Conservation (phyloP, 768 basidiomycete species). For the Pisolithus microcarpus region DNA sequence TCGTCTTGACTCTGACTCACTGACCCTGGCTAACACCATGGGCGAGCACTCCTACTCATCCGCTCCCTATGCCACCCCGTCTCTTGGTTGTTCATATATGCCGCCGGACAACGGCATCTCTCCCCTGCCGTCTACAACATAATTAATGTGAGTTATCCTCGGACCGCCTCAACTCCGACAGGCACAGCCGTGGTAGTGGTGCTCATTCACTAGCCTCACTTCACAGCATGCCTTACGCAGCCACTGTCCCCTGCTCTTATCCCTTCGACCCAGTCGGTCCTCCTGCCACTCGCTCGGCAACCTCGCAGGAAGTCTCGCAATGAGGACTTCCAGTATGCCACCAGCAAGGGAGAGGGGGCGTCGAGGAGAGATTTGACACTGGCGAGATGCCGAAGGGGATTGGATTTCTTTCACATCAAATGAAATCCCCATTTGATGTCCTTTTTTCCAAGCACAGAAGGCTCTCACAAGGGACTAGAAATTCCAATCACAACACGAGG, state of each 20-base stretch:
- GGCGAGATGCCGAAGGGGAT: constrained; percentile 14
- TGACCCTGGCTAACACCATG: constrained; percentile 50
- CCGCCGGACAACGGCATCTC: constrained; percentile 49
- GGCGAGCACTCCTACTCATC: constrained; percentile 55
- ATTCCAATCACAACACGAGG: constrained; percentile 28
- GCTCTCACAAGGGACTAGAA: constrained; percentile 24
- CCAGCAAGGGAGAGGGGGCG: constrained; percentile 5
- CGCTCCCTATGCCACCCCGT: constrained; percentile 45
- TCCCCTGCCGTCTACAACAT: constrained; percentile 66
- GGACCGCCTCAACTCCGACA: constrained; percentile 58
- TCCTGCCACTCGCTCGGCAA: constrained; percentile 44
- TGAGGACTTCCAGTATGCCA: no score
- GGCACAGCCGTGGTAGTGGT: constrained; percentile 65
- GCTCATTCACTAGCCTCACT: constrained; percentile 45
- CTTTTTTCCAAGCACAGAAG: constrained; percentile 7
- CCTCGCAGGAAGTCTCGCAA: constrained; percentile 37
- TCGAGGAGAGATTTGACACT: neutral
- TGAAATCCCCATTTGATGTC: constrained; percentile 15
- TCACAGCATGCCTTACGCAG: constrained; percentile 46
- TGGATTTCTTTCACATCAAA: constrained; percentile 13
- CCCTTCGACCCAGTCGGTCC: constrained; percentile 69
- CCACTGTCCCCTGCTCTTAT: constrained; percentile 59
- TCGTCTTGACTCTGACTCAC: constrained; percentile 54
- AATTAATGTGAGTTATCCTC: constrained; percentile 54
- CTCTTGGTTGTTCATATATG: constrained; percentile 57